Base-by-base conservation (phyloP, 208 protist genomes). In the Acanthamoeba comandoni region DNA sequence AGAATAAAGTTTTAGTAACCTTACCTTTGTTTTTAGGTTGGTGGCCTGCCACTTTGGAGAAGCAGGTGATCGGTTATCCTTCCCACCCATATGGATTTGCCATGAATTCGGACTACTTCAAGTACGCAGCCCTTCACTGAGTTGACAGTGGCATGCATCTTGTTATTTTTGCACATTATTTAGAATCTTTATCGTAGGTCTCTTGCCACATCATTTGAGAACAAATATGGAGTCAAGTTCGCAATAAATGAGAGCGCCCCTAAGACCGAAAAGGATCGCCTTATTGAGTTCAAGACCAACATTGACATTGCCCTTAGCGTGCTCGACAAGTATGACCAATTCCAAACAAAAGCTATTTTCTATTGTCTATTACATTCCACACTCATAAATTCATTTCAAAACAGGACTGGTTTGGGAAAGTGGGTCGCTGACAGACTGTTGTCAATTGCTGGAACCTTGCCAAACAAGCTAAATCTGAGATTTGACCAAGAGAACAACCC, bases 251-350 rank as follows among this genome's bases (percentile, higher is more conserved):
- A 82, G 19, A 62, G 70, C 4, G 39, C 22, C 39, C 88, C 88
- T 17, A 60, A 85, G 70, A 73, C 26, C 49, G 88, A 92, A 49
- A 17, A 22, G n/a, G 88, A 80, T 9, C 88, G 88, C 58, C 64
- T 91, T 2, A 75, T 75, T 11, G 52, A 91, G 55, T 91, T 91
- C 71, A 91, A 91, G 71, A 75, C 58, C 58, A 91, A 91, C 71
- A 31, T 85, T 31, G 85, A 91, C 35, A 24, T 91, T 39, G 58
- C n/a, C 31, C 19, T 77, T n/a, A 51, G 24, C 17, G 58, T 77
- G 19, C 43, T 75, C 7, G n/a, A 90, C 26, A 85, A 77, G 65
- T 86, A 39, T 35, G 58, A 65, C 7, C 19, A 3, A 62, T 19
- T n/a, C 19, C 19, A n/a, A 62, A 62, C 19, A 62, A 62, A n/a